A percentile compares a stretch with the other conserved stretches of the same genome.
Evolutionary conservation across 768 basidiomycete genomes (phyloP).

Genomic region (Rhodotorula paludigena): DNA sequence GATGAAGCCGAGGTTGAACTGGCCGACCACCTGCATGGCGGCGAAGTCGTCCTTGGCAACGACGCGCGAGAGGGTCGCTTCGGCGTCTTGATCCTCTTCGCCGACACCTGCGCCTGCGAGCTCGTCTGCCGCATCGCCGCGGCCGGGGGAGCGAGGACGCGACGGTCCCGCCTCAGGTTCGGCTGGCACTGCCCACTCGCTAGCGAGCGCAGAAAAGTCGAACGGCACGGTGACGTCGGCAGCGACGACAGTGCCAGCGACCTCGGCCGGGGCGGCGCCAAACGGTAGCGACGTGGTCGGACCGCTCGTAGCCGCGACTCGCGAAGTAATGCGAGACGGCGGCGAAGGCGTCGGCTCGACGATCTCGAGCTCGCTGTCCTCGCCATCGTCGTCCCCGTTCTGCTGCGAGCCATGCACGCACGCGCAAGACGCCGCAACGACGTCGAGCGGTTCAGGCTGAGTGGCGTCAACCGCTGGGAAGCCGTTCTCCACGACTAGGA

Average conservation of each 20-base stretch:
- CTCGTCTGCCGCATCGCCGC: neutral
- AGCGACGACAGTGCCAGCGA: constrained; percentile 12
- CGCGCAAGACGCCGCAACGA: constrained; percentile 12
- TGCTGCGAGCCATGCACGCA: constrained; percentile 17
- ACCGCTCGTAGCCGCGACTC: no score
- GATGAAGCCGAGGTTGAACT: constrained; percentile 96
- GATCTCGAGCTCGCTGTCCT: constrained; percentile 4
- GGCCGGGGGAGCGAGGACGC: neutral
- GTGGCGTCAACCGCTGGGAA: neutral
- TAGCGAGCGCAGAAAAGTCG: constrained; percentile 15
- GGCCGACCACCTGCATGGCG: constrained; percentile 77
- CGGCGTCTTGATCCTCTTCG: constrained; percentile 49
- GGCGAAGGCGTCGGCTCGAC: neutral
- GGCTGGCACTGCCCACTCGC: constrained; percentile 1
- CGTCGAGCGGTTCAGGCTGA: neutral
- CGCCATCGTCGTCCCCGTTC: neutral
- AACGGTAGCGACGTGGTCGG: neutral
- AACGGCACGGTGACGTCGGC: constrained; percentile 25
- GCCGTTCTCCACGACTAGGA: neutral
- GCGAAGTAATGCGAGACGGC: no score
- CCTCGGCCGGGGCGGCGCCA: constrained; percentile 21
- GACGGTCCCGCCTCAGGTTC: neutral
- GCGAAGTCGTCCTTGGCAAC: constrained; percentile 83
- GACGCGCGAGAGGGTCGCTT: constrained; percentile 69
- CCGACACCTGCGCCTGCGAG: constrained; percentile 25